Evolutionary conservation across 805 yeast genomes (phyloP), one percentile per base, ranked within the genome.

Genomic region (Pichia nanzhaoensis): DNA sequence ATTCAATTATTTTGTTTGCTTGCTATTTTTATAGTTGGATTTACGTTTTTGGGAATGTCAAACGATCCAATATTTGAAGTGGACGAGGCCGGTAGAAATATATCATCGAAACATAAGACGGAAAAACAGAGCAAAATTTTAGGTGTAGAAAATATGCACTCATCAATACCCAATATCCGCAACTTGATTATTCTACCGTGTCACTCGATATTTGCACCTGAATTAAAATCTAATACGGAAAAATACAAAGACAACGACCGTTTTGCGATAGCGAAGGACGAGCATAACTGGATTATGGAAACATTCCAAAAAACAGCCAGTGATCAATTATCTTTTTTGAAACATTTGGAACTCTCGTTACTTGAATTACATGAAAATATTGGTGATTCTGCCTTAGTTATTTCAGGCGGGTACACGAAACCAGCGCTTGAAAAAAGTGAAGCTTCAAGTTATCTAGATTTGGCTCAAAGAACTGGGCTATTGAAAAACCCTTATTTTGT

Each of bases 331-430:
- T 68, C 80, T 19, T 84, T 84, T 60, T 69, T 77, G 14, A 70
- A 78, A 35, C 95, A 86, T 58, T 73, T 84, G 2, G 55, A 64
- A 31, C 53, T 51, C 17, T 75, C 82, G 1, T 45, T 80, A 10
- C 56, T 61, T 1, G 51, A 61, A 16, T 49, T 78, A 7, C 42
- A 60, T 13, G 34, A 55, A 0, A 65, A 50, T 37, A 24, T 37
- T 4, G 45, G 35, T 5, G 40, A 50, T 30, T 44, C 63, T 1
- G 16, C 47, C 10, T 44, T 63, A 38, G 52, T 61, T 1, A 55
- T 63, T 12, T 54, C 65, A 16, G 95, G 95, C 0, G 91, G 93
- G 0, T 82, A 74, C 55, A 86, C 95, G 0, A 82, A 83, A 49
- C n/a, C 35, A 1, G 66, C 57, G 3, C 71, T 77, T 2, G 80